phyloP scores from a whole-genome alignment of 1,139 yeast genomes.

The Candida dubliniensis region DNA sequence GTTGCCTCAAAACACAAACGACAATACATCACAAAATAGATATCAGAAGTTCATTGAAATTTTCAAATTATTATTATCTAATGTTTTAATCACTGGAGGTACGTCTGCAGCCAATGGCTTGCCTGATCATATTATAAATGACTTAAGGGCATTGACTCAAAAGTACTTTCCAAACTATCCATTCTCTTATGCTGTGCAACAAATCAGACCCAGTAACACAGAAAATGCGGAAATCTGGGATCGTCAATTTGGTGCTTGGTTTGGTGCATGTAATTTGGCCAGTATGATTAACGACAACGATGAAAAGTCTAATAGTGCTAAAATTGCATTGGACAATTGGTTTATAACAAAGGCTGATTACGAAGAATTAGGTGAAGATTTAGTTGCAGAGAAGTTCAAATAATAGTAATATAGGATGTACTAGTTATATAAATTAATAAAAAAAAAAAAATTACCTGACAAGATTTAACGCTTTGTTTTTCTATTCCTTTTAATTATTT shows the following conservation, averaged over 20 bases:
- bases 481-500: too few relatives aligned
- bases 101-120: conserved; percentile 60
- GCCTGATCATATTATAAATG: conserved; percentile 61
- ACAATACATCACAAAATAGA: conserved; percentile 25
- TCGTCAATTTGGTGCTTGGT: conserved; percentile 59
- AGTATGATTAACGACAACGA: conserved; percentile 47
- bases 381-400: conserved; percentile 54
- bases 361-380: conserved; percentile 60
- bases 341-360: conserved; percentile 59
- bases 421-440: background rate
- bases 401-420: conserved; percentile 4
- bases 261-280: conserved; percentile 66
- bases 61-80: conserved; percentile 48
- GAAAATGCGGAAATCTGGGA: conserved; percentile 47
- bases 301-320: conserved; percentile 36
- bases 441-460: background rate
- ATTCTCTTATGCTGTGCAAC: conserved; percentile 23
- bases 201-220: conserved; percentile 16
- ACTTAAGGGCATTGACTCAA: conserved; percentile 48
- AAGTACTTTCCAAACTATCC: conserved; percentile 52
- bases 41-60: conserved; percentile 42
- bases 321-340: conserved; percentile 51
- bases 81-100: conserved; percentile 68
- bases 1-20: conserved; percentile 22
- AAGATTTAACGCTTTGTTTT: too few relatives aligned